Base-by-base conservation (phyloP, 2,329 filamentous ascomycete genomes). In the Trichoderma gracile region DNA sequence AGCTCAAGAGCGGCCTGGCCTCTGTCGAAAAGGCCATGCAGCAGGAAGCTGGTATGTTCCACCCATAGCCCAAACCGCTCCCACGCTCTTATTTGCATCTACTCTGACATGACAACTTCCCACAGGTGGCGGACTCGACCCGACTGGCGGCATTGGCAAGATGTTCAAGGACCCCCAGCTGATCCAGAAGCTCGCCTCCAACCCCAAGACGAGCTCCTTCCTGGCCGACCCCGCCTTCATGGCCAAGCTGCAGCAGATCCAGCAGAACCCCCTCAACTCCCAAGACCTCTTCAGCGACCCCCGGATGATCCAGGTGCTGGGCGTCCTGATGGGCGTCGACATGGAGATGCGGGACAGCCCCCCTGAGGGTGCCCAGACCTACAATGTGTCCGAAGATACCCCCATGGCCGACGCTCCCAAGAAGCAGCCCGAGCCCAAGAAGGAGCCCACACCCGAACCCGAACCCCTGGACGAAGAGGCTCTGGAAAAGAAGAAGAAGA, bases 151-250 rank as follows among this genome's bases (percentile, higher is more conserved):
- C 52, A 82, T 99, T n/a, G 91, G 91, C 70, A 86, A 88, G 75
- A 93, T 99, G 85, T 98, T 99, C 84, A 94, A 87, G 76, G 96
- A 99, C 76, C 95, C 95, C 19, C 87, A 93, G 73, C 81, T 99
- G 70, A 83, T 96, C 68, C 85, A 92, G 76, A 99, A 99, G 82
- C 88, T 99, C 65, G 93, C 93, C 68, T 85, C 80, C 71, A 98
- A 98, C 82, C 95, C 96, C 68, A 98, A 98, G 87, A 99, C 96
- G 12, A 89, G 89, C 69, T 77, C 82, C 14, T 86, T 90, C 72
- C 87, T 99, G 38, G 89, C 87, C 65, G 95, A 99, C 73, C 84
- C 89, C 10, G 81, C 86, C 30, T 99, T 99, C 80, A 96, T 99
- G 89, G 80, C 84, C 69, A 98, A 97, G 80, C 83, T 99, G 65